Percentiles rank a stretch among this genome's conserved stretches.
Conservation (phyloP, 2,329 filamentous ascomycete genomes). For the Xylaria sp. region DNA sequence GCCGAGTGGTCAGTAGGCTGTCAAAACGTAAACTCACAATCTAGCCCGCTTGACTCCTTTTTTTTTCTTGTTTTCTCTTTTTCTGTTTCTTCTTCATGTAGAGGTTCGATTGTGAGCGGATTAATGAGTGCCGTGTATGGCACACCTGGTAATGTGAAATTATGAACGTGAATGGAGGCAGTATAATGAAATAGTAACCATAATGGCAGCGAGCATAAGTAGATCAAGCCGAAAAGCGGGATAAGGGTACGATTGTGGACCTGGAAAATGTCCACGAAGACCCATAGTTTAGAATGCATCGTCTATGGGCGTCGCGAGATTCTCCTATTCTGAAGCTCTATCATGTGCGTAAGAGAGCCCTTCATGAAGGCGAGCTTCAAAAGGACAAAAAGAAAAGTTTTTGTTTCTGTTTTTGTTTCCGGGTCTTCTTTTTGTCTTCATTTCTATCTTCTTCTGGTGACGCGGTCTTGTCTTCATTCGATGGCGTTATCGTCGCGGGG, state of each 20-base stretch:
- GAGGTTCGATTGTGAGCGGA: constrained; percentile 16
- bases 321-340: neutral
- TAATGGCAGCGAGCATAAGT: neutral
- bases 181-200: neutral
- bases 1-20: neutral
- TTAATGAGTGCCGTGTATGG: neutral
- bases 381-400: neutral
- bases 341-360: neutral
- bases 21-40: constrained; percentile 32
- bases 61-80: constrained; percentile 7
- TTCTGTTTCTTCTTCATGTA: constrained; percentile 14
- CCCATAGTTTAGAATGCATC: constrained; percentile 9
- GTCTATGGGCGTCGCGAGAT: constrained; percentile 5
- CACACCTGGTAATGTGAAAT: constrained; percentile 7
- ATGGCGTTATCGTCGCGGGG: neutral
- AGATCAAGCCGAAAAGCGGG: neutral
- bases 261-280: neutral
- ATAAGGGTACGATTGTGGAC: neutral
- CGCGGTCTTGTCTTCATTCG: neutral
- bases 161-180: constrained; percentile 16
- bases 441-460: constrained; percentile 28
- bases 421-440: constrained; percentile 17
- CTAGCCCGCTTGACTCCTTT: constrained; percentile 13
- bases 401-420: constrained; percentile 5
- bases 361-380: neutral